Conservation (phyloP, 352 stramenopile genomes). For the Hyaloperonospora arabidopsidis region DNA sequence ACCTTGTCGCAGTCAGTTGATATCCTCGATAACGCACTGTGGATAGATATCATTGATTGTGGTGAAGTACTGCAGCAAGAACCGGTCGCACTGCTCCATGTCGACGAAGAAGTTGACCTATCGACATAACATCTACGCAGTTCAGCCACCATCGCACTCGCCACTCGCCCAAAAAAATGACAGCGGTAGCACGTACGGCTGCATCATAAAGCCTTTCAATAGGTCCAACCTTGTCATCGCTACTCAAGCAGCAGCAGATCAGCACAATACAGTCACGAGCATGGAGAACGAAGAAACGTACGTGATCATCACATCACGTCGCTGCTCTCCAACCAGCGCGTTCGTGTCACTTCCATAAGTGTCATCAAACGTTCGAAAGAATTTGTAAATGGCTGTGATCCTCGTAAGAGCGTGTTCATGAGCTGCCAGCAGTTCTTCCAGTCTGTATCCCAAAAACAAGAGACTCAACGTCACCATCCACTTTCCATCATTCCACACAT, state of each 20-base stretch:
- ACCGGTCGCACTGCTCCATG: constrained; percentile 83
- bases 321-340: constrained; percentile 24
- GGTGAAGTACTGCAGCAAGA: constrained; percentile 68
- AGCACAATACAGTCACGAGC: neutral
- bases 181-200: constrained; percentile 22
- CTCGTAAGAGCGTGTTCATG: constrained; percentile 58
- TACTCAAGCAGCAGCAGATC: constrained; percentile 2
- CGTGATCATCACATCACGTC: constrained; percentile 20
- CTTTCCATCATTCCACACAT: neutral
- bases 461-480: neutral
- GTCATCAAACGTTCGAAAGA: constrained; percentile 56
- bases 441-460: constrained; percentile 20
- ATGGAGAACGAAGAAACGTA: constrained; percentile 6
- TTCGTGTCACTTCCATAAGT: constrained; percentile 29
- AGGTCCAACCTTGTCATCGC: constrained; percentile 28
- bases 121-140: neutral
- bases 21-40: constrained; percentile 33
- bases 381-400: constrained; percentile 53
- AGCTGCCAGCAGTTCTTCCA: constrained; percentile 57
- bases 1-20: neutral
- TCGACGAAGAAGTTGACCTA: constrained; percentile 79
- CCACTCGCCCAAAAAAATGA: neutral
- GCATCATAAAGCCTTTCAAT: constrained; percentile 39
- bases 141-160: neutral
- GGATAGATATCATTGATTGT: constrained; percentile 80